phyloP scores from a whole-genome alignment of 768 basidiomycete genomes.

The Boletus huronensis region DNA sequence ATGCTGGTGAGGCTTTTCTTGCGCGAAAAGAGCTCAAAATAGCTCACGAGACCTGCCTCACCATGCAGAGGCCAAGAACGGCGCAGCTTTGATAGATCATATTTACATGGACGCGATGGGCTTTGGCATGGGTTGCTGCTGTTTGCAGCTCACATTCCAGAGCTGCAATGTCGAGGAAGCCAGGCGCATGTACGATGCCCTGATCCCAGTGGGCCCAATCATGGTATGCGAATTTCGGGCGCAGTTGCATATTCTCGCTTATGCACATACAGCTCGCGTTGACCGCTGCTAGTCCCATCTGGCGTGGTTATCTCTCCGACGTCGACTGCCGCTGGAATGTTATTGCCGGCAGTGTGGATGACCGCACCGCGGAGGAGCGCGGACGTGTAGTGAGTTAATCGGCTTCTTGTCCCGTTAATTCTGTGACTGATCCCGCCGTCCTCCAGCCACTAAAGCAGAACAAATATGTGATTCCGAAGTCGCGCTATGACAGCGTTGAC shows the following conservation, averaged over 20 bases:
- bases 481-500: slow-evolving; percentile 95
- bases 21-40: slow-evolving; percentile 3
- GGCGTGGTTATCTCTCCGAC: slow-evolving; percentile 92
- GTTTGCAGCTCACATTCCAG: slow-evolving; percentile 96
- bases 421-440: neutral
- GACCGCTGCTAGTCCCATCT: slow-evolving; percentile 91
- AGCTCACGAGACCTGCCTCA: slow-evolving; percentile 2
- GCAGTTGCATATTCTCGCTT: neutral
- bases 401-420: slow-evolving; percentile 5
- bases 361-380: slow-evolving; percentile 93
- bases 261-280: slow-evolving; percentile 70
- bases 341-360: slow-evolving; percentile 97
- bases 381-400: slow-evolving; percentile 61
- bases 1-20: slow-evolving; percentile 54
- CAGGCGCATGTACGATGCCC: slow-evolving; percentile 90
- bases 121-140: slow-evolving; percentile 99
- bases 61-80: slow-evolving; percentile 74
- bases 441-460: slow-evolving; percentile 72
- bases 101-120: slow-evolving; percentile 99
- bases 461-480: slow-evolving; percentile 85
- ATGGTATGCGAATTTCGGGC: slow-evolving; percentile 53
- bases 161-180: slow-evolving; percentile 93
- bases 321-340: slow-evolving; percentile 99
- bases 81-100: slow-evolving; percentile 85
- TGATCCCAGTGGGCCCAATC: slow-evolving; percentile 92